Percentiles rank a stretch among this genome's conserved stretches.
These are phyloP conservation scores for Pezicula neosporulosa DNA, from an alignment of 2,329 filamentous ascomycete genomes.

Conservation along the genomic window DNA sequence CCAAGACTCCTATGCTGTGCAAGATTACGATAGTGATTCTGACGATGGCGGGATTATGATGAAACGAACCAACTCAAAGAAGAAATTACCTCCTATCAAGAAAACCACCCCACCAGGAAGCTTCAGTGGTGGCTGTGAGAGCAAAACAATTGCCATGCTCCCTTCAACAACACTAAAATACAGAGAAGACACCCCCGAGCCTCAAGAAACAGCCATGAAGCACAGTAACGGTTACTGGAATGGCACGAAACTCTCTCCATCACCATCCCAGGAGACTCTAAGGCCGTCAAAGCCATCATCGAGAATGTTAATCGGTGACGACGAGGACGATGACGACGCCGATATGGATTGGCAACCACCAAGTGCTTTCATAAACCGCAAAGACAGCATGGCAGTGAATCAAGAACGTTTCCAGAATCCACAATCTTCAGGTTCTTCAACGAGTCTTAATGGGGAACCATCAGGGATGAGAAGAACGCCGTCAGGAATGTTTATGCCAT, in stretches of 20 bases:
- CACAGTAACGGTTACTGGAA: conserved; percentile 50
- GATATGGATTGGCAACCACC: conserved; percentile 49
- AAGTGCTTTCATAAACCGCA: conserved; percentile 21
- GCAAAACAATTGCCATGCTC: conserved; percentile 65
- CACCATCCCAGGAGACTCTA: conserved; percentile 77
- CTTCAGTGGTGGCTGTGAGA: conserved; percentile 45
- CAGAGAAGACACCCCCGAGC: conserved; percentile 59
- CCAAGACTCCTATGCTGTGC: conserved; percentile 23
- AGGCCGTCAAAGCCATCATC: conserved; percentile 59
- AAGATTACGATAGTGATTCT: conserved; percentile 56
- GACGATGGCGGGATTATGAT: conserved; percentile 57
- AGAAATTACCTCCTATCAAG: conserved; percentile 34
- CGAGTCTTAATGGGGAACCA: conserved; percentile 40
- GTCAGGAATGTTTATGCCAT: conserved; percentile 91
- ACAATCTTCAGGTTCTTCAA: conserved; percentile 32
- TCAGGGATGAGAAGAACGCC: conserved; percentile 71
- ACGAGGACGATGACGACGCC: conserved; percentile 40
- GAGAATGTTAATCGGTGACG: conserved; percentile 55
- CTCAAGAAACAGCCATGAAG: conserved; percentile 58
- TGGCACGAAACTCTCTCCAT: conserved; percentile 46
- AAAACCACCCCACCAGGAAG: conserved; percentile 36
- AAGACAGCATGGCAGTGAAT: conserved; percentile 23
- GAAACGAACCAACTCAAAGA: conserved; percentile 65
- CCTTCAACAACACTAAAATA: conserved; percentile 64
- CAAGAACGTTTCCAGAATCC: conserved; percentile 24